Conservation (phyloP, 495 filamentous ascomycete species). For the Aspergillus ostianus region DNA sequence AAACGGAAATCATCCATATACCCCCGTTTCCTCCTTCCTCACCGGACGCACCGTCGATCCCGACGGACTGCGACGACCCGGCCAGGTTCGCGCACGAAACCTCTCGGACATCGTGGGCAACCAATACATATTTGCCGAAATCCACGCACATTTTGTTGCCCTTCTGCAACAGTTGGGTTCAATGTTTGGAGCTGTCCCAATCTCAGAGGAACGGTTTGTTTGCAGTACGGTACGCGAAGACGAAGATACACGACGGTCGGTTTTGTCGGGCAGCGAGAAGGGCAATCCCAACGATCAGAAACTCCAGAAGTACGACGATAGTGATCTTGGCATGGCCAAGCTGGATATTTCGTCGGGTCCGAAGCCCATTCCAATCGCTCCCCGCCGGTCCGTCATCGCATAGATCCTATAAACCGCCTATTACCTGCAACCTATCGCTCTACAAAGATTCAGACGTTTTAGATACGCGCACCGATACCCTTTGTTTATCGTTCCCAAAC, state of each 20-base stretch:
- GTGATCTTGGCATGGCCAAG: conserved; percentile 37
- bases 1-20: conserved; percentile 38
- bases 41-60: conserved; percentile 59
- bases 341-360: conserved; percentile 40
- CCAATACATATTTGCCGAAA: conserved; percentile 82
- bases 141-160: conserved; percentile 77
- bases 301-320: conserved; percentile 29
- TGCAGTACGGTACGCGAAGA: conserved; percentile 42
- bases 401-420: conserved; percentile 26
- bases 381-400: conserved; percentile 41
- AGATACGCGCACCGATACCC: background rate
- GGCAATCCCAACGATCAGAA: conserved; percentile 20
- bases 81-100: conserved; percentile 66
- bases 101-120: conserved; percentile 83
- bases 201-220: conserved; percentile 46
- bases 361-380: conserved; percentile 44
- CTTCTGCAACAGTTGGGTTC: conserved; percentile 65
- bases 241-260: conserved; percentile 26
- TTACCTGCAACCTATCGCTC: background rate
- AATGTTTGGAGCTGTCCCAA: conserved; percentile 45
- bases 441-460: background rate
- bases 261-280: conserved; percentile 18
- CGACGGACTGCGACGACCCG: conserved; percentile 52
- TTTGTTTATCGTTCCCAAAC: background rate
- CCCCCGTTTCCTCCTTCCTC: conserved; percentile 62